These are phyloP conservation scores for Lagenaria siceraria DNA, from an alignment of 306 rosid genomes.

Conservation along the genomic window DNA sequence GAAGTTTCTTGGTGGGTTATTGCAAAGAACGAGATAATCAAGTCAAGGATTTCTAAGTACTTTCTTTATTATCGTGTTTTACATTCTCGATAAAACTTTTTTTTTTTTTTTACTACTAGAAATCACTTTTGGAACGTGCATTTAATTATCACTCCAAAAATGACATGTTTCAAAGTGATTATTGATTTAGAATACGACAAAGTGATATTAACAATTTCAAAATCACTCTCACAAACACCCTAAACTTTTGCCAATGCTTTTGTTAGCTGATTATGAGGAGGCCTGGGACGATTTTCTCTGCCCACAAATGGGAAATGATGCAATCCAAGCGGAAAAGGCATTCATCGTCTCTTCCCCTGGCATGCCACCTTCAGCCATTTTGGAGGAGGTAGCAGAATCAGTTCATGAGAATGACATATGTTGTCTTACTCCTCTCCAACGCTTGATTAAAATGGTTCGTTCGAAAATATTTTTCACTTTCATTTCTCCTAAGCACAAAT, in stretches of 20 bases:
- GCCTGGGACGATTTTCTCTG: not conserved
- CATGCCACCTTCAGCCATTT: slow-evolving; percentile 74
- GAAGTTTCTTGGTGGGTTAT: not conserved
- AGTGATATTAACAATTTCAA: too few relatives aligned
- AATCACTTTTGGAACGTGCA: too few relatives aligned
- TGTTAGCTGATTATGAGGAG: not conserved
- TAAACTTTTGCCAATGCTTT: not conserved
- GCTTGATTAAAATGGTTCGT: slow-evolving; percentile 59
- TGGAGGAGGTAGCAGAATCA: slow-evolving; percentile 39
- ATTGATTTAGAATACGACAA: too few relatives aligned
- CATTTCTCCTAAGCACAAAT: not conserved
- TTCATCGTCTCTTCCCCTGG: slow-evolving; percentile 41
- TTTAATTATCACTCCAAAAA: too few relatives aligned
- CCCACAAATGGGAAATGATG: not conserved
- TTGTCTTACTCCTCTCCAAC: slow-evolving; percentile 58
- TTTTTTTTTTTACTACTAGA: not conserved
- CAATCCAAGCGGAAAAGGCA: not conserved
- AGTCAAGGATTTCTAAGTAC: not conserved
- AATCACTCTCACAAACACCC: too few relatives aligned
- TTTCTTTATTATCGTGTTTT: not conserved
- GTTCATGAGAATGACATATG: slow-evolving; percentile 39
- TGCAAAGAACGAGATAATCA: not conserved
- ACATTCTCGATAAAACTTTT: not conserved
- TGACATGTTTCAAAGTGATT: too few relatives aligned
- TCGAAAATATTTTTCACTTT: not conserved